These are phyloP conservation scores for Quercus alba DNA, from an alignment of 306 rosid genomes.

Conservation along the genomic window DNA sequence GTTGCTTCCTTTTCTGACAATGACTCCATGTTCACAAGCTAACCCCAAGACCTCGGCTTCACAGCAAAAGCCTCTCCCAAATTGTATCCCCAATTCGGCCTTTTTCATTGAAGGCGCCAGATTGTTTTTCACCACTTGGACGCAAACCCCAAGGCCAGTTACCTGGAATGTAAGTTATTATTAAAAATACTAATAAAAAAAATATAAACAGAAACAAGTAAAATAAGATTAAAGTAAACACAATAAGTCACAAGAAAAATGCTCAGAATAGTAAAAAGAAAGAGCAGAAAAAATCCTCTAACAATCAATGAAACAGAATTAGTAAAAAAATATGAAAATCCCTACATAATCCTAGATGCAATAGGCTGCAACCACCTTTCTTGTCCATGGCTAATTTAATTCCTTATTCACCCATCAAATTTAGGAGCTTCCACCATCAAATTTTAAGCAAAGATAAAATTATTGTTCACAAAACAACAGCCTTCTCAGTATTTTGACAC, in stretches of 20 bases:
- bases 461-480: background rate
- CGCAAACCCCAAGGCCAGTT: constrained; percentile 53
- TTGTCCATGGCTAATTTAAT: background rate
- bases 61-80: constrained; percentile 68
- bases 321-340: background rate
- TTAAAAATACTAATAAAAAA: background rate
- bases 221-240: background rate
- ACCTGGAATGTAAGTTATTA: constrained; percentile 38
- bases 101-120: constrained; percentile 64
- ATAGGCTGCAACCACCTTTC: background rate
- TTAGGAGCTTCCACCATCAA: background rate
- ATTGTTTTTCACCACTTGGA: constrained; percentile 75
- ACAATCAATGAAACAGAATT: too few relatives aligned
- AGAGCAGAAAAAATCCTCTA: too few relatives aligned
- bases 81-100: constrained; percentile 55
- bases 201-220: background rate
- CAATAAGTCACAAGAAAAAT: background rate
- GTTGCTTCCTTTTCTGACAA: too few relatives aligned
- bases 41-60: constrained; percentile 66
- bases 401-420: background rate
- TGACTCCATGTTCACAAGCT: too few relatives aligned
- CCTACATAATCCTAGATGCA: background rate
- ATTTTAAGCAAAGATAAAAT: background rate
- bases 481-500: background rate
- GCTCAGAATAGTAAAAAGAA: background rate